Evolutionary conservation across 2,329 filamentous ascomycete genomes (phyloP).

Genomic region (Diaporthe citri): DNA sequence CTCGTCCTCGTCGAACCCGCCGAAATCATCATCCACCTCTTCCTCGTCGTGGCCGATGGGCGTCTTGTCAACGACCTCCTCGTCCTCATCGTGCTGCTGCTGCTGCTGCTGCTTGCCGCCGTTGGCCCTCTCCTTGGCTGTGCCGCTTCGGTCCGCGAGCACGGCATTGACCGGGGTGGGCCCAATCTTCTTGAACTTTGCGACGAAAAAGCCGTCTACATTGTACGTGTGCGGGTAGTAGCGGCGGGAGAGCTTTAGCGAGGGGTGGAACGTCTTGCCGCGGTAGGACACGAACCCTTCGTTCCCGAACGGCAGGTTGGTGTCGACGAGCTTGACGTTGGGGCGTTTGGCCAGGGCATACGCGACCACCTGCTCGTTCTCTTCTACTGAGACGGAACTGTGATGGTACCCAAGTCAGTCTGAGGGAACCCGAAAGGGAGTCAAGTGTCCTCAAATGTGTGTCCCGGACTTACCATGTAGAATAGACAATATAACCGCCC

Average conservation of each 20-base stretch:
- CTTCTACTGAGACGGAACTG: conserved; percentile 40
- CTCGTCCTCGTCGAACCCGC: conserved; percentile 80
- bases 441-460: conserved; percentile 40
- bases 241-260: conserved; percentile 83
- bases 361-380: conserved; percentile 89
- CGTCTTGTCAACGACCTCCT: conserved; percentile 74
- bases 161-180: conserved; percentile 76
- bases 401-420: conserved; percentile 37
- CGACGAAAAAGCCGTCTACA: conserved; percentile 98
- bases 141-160: conserved; percentile 46
- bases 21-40: conserved; percentile 70
- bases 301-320: conserved; percentile 88
- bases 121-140: conserved; percentile 32
- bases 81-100: conserved; percentile 46
- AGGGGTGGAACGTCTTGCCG: conserved; percentile 91
- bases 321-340: conserved; percentile 93
- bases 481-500: conserved; percentile 95
- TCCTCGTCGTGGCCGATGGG: conserved; percentile 68
- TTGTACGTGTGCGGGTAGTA: conserved; percentile 95
- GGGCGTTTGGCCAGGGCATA: conserved; percentile 93
- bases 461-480: conserved; percentile 86
- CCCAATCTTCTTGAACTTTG: conserved; percentile 94
- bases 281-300: conserved; percentile 92
- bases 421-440: background rate
- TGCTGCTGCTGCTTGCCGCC: conserved; percentile 9